Base-by-base conservation (phyloP, 2,329 filamentous ascomycete genomes). In the Cyanodermella asteris region DNA sequence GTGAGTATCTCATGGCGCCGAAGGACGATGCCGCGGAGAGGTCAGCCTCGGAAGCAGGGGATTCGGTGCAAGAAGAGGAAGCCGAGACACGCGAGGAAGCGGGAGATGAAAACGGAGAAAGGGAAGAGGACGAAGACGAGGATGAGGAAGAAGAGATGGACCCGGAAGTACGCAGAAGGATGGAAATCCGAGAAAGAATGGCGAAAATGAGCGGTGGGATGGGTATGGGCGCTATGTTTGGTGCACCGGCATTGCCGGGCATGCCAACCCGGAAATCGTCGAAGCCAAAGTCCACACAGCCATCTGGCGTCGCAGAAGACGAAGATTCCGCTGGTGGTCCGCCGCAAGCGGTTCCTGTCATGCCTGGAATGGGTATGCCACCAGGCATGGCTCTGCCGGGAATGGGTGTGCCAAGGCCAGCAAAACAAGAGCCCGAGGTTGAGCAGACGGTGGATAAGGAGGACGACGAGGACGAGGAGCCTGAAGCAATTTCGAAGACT, bases 141-240 rank as follows among this genome's bases (percentile, higher is more conserved):
- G 73, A 75, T 12, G 74, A 80, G 16, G 77, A 82, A 23, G 76
- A 82, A 15, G 78, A 91, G 10, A 57, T 90, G 25, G 82, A 94
- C 40, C 80, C 81, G 1, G 87, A 97, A 45, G 61, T 78, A 13
- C 71, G 67, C 36, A 72, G 82, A 26, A 76, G 73, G 43, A 71
- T 91, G 50, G 84, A 93, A 44, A 59, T 97, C 16, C 69, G 87
- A 31, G 81, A 87, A 32, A 70, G 87, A 38, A 97, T 97, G 80
- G 87, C 87, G 22, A 93, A 91, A 52, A 87, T 97, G 74, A 91
- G 84, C 37, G 84, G 84, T 28, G 84, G 84, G 13, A 91, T 91
- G 78, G 80, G 80, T 23, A 91, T 94, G 73, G 70, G 80, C 44
- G 78, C 80, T 38, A 87, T 94, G 70, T 90, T 91, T 46, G 78